Evolutionary conservation across 2,329 filamentous ascomycete genomes (phyloP).

Genomic region (Fusarium agapanthi): DNA sequence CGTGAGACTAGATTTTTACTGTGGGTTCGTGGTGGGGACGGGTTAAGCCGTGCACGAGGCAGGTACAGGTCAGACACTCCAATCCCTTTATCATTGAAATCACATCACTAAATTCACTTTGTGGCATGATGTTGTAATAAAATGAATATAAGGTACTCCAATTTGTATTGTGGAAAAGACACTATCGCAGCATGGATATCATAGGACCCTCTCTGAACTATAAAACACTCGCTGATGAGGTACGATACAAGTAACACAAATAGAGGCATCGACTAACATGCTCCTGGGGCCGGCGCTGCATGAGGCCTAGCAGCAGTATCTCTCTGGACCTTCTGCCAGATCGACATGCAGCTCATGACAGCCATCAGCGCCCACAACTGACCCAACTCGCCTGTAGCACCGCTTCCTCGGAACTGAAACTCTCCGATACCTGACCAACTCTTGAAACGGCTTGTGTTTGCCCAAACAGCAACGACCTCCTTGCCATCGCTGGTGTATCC

Average conservation of each 20-base stretch:
- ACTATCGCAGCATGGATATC: neutral
- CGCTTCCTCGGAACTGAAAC: conserved; percentile 39
- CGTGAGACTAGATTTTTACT: neutral
- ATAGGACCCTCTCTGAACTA: neutral
- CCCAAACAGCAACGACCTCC: conserved; percentile 39
- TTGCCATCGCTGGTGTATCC: conserved; percentile 38
- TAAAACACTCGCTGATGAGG: neutral
- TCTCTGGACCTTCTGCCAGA: conserved; percentile 30
- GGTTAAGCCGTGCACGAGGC: neutral
- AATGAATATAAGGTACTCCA: neutral
- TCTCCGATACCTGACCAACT: conserved; percentile 34
- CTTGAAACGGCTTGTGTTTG: conserved; percentile 16
- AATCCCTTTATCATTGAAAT: neutral
- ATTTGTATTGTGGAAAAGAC: neutral
- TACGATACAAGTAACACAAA: neutral
- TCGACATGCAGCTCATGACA: conserved; percentile 40
- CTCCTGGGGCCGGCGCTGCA: too few species aligned
- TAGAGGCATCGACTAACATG: neutral
- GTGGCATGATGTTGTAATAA: too few species aligned
- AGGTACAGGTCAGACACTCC: neutral
- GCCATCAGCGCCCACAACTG: conserved; percentile 38
- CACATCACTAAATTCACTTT: neutral
- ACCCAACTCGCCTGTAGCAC: conserved; percentile 40
- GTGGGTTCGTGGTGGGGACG: neutral
- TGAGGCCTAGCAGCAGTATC: neutral